Evolutionary conservation across 352 stramenopile genomes (phyloP).

Genomic region (Phytophthora sp.): DNA sequence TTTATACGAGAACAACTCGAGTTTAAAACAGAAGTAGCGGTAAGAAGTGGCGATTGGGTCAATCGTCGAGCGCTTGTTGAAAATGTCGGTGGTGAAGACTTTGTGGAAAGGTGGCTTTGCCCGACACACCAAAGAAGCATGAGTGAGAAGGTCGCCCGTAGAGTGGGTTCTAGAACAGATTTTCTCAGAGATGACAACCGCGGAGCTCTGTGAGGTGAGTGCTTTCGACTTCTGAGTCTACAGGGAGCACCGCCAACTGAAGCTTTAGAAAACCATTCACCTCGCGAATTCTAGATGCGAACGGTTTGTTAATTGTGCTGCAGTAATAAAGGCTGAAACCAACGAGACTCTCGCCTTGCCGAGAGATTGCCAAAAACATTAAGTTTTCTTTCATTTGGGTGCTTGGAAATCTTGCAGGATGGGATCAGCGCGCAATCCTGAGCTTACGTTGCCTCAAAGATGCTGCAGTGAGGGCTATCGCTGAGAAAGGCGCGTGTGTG

Average conservation of each 20-base stretch:
- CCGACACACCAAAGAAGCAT: no score
- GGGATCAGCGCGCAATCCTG: conserved; percentile 22
- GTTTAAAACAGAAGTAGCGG: not conserved
- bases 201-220: not conserved
- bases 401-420: conserved; percentile 12
- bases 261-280: not conserved
- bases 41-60: conserved; percentile 1
- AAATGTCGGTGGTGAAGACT: not conserved
- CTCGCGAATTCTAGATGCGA: no score
- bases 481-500: conserved; percentile 26
- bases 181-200: not conserved
- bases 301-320: not conserved
- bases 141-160: no score
- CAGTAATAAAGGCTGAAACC: not conserved
- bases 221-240: no score
- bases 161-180: no score
- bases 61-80: no score
- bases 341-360: not conserved
- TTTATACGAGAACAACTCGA: not conserved
- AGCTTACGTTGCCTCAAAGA: conserved; percentile 1
- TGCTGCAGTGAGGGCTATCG: conserved; percentile 1
- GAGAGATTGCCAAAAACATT: not conserved
- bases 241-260: not conserved
- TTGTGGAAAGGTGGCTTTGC: not conserved
- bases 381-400: conserved; percentile 3